Percentiles rank a stretch among this genome's conserved stretches.
phyloP scores from a whole-genome alignment of 1,139 yeast genomes.

The Wickerhamomyces sp. region DNA sequence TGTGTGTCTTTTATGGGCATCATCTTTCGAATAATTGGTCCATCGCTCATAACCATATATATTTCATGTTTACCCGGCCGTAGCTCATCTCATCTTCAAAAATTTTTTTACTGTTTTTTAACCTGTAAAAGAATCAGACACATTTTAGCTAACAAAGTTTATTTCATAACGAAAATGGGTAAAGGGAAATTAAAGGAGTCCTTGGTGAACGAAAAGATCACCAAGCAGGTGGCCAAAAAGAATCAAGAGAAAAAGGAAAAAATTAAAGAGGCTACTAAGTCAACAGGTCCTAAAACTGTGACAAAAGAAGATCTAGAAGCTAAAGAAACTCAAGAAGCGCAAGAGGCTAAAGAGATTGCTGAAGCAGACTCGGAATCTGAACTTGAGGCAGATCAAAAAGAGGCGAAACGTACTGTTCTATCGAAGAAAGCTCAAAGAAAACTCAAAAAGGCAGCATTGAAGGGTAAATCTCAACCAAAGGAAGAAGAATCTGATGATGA shows the following conservation, averaged over 20 bases:
- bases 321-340: conserved; percentile 15
- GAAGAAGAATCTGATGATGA: conserved; percentile 25
- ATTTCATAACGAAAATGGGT: conserved; percentile 22
- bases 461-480: conserved; percentile 19
- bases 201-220: conserved; percentile 25
- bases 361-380: conserved; percentile 6
- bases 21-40: no score
- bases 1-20: no score
- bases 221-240: conserved; percentile 22
- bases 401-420: conserved; percentile 34
- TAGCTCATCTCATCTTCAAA: not conserved
- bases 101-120: no score
- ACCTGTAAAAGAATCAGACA: no score
- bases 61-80: conserved; percentile 1
- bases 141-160: not conserved
- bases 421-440: conserved; percentile 66
- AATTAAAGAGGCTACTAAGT: conserved; percentile 23
- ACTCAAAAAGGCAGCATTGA: conserved; percentile 46
- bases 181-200: conserved; percentile 33
- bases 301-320: conserved; percentile 28
- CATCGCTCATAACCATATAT: no score
- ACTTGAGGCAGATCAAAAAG: conserved; percentile 12
- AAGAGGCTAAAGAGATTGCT: conserved; percentile 16
- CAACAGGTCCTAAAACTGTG: conserved; percentile 29
- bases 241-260: conserved; percentile 21